Percentiles rank a stretch among this genome's conserved stretches.
phyloP scores from a whole-genome alignment of 768 basidiomycete species.

The Mycena chlorophos region DNA sequence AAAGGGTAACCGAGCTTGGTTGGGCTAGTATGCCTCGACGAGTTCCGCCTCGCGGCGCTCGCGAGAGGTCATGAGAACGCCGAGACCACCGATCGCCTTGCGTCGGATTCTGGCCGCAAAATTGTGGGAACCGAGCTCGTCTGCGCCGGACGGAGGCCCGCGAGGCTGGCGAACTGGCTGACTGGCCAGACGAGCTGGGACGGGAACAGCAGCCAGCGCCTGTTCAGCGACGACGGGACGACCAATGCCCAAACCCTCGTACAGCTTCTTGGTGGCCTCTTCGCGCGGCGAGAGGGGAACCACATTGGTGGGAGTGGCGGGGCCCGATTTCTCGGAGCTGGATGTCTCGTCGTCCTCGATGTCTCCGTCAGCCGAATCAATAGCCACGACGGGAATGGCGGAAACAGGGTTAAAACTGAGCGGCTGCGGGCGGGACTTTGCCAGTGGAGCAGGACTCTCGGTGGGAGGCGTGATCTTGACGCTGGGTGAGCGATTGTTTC shows the following conservation, averaged over 20 bases:
- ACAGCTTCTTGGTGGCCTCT: conserved; percentile 82
- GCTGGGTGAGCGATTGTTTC: conserved; percentile 61
- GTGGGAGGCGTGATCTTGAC: conserved; percentile 73
- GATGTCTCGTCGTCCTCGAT: conserved; percentile 60
- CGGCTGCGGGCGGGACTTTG: conserved; percentile 63
- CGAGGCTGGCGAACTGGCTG: conserved; percentile 83
- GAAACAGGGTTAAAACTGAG: conserved; percentile 60
- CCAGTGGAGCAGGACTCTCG: conserved; percentile 45
- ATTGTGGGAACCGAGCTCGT: conserved; percentile 86
- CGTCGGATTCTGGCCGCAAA: conserved; percentile 85
- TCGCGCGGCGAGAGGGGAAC: conserved; percentile 79
- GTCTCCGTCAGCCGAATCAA: conserved; percentile 52
- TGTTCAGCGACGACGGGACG: conserved; percentile 52
- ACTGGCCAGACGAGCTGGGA: conserved; percentile 58
- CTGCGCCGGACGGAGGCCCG: conserved; percentile 83
- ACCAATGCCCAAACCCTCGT: conserved; percentile 86
- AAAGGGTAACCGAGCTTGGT: neutral
- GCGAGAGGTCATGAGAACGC: conserved; percentile 76
- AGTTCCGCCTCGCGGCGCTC: conserved; percentile 59
- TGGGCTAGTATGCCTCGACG: conserved; percentile 63
- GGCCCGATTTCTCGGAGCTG: conserved; percentile 54
- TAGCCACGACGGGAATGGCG: conserved; percentile 54
- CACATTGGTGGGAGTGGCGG: conserved; percentile 63
- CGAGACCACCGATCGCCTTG: conserved; percentile 80
- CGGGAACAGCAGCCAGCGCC: too few relatives aligned